Evolutionary conservation across 805 yeast species (phyloP).

Genomic region (Priceomyces haplophilus): DNA sequence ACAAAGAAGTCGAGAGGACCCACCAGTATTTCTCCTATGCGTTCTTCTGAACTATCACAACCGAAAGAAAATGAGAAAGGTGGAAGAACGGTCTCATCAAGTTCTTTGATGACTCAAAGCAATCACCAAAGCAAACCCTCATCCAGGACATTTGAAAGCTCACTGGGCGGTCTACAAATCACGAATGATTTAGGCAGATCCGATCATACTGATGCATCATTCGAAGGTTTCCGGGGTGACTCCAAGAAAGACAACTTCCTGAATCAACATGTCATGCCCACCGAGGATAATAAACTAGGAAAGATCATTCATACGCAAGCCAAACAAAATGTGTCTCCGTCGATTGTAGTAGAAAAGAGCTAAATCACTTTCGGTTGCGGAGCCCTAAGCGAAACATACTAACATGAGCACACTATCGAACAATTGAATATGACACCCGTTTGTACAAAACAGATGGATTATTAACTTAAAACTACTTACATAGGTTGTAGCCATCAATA

Average conservation of each 20-base stretch:
- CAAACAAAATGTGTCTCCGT: no score
- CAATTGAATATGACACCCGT: no score
- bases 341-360: no score
- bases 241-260: not conserved
- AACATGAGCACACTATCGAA: constrained; percentile 1
- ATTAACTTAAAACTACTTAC: not conserved
- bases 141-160: not conserved
- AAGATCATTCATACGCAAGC: no score
- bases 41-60: not conserved
- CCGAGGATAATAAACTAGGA: no score
- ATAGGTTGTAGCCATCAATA: not conserved
- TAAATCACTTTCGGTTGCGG: no score
- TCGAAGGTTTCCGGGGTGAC: no score
- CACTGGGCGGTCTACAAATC: not conserved
- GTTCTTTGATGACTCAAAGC: not conserved
- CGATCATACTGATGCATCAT: not conserved
- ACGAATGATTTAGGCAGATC: not conserved
- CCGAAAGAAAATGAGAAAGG: not conserved
- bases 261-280: no score
- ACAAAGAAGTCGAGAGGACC: not conserved
- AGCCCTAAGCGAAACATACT: no score
- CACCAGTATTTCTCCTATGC: not conserved
- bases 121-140: not conserved
- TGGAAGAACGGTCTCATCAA: constrained; percentile 1
- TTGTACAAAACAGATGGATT: not conserved